Evolutionary conservation across 345 rosid genomes (phyloP), one percentile per base, ranked within the genome.

Genomic region (Murraya koenigii): DNA sequence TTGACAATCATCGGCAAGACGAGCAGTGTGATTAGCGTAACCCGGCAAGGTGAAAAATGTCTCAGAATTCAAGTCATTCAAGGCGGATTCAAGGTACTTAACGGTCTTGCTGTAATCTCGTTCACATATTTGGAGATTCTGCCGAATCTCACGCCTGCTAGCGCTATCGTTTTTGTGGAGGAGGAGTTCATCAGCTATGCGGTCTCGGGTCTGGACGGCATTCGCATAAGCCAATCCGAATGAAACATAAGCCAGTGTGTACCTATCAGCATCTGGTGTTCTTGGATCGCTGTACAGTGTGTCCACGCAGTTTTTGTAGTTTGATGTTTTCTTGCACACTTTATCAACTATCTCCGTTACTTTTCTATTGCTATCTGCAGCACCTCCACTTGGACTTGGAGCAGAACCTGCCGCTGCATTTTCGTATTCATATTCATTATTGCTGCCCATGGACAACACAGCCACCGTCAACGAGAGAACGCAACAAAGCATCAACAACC

Each of bases 241-340:
- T n/a, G 83, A 77, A 7, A 81, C 38, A 22, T 65, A 32, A 32
- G 84, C 83, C 0, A 85, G 74, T 0, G 39, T 61, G 41, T 7
- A 15, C 5, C 35, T 63, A 4, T 79, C 83, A 11, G 83, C 78
- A 0, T 33, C 66, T 0, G 80, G 30, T 1, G 83, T 67, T 19
- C 77, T 72, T 2, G 71, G 70, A 56, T 83, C 86, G 2, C 79
- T 71, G 36, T 35, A 41, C 14, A 81, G 81, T 20, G 82, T 62
- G 1, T 64, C 1, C 23, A 58, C 11, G 28, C 83, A 86, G 80
- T 66, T 79, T 19, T n/a, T 28, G 77, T 71, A 68, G 80, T 77
- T 61, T 3, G 84, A 67, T 7, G 83, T 76, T 13, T 63, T 13
- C 49, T 44, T 44, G 56, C 56, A 52, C 56, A 52, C 56, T 19